Evolutionary conservation across 768 basidiomycete genomes (phyloP).

Genomic region (Russula griseocarnosa): DNA sequence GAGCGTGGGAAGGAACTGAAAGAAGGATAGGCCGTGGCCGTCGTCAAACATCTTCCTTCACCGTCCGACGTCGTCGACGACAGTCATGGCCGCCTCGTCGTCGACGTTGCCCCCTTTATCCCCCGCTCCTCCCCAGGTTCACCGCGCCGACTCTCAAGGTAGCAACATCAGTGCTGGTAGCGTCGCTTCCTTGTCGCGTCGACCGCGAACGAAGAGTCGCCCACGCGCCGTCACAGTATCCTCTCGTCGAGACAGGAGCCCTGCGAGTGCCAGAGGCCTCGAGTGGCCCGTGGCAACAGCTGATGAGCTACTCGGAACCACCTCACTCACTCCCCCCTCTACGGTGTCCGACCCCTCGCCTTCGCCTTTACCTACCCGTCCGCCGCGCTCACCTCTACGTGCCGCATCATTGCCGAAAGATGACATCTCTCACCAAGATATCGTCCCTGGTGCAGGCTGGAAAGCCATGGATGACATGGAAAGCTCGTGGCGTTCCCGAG

Average conservation of each 20-base stretch:
- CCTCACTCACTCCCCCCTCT: slow-evolving; percentile 26
- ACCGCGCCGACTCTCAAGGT: slow-evolving; percentile 34
- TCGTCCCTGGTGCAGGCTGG: slow-evolving; percentile 17
- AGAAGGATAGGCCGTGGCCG: slow-evolving; percentile 6
- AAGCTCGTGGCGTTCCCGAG: slow-evolving; percentile 23
- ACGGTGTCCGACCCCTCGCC: slow-evolving; percentile 15
- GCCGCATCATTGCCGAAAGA: slow-evolving; percentile 18
- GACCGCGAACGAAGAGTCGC: slow-evolving; percentile 35
- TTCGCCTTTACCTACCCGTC: slow-evolving; percentile 21
- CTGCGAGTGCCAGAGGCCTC: slow-evolving; percentile 24
- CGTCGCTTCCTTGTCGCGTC: slow-evolving; percentile 32
- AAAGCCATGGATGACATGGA: slow-evolving; percentile 26
- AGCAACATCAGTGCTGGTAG: slow-evolving; percentile 32
- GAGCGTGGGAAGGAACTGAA: slow-evolving; percentile 19
- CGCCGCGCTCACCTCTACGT: slow-evolving; percentile 28
- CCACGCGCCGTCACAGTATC: slow-evolving; percentile 30
- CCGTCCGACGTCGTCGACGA: slow-evolving; percentile 30
- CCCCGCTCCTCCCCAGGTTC: slow-evolving; percentile 23
- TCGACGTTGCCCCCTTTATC: slow-evolving; percentile 30
- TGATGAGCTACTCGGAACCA: slow-evolving; percentile 25
- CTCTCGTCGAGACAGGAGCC: slow-evolving; percentile 32
- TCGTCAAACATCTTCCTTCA: slow-evolving; percentile 21
- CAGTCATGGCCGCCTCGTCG: slow-evolving; percentile 34
- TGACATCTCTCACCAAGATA: slow-evolving; percentile 12
- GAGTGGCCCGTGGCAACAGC: slow-evolving; percentile 22